Conservation (phyloP, 169 alveolate species). For the Babesia bovis region DNA sequence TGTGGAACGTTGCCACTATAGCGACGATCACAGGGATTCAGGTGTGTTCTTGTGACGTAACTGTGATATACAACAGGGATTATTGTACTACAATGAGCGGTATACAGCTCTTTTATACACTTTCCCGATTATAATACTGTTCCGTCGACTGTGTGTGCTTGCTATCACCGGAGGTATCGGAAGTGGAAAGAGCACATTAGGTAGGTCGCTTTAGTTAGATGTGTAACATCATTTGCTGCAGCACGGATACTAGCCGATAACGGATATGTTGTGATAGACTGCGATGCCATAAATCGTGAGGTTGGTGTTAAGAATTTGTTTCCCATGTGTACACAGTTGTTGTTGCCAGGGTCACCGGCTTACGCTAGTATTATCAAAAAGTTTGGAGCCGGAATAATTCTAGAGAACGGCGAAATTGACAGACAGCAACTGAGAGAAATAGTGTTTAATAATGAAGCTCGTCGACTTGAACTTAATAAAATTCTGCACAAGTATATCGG, state of each 20-base stretch:
- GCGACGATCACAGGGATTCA: neutral
- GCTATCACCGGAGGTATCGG: conserved; percentile 82
- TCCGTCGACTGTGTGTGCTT: conserved; percentile 71
- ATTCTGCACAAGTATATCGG: conserved; percentile 73
- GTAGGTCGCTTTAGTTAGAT: conserved; percentile 39
- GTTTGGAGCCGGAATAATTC: conserved; percentile 73
- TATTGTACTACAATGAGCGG: conserved; percentile 35
- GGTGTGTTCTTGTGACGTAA: neutral
- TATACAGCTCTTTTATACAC: conserved; percentile 51
- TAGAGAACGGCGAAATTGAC: conserved; percentile 70
- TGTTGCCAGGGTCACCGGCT: conserved; percentile 71
- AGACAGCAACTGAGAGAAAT: conserved; percentile 72
- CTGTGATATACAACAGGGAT: conserved; percentile 25
- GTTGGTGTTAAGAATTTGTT: conserved; percentile 24
- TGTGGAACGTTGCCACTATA: neutral
- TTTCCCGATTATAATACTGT: conserved; percentile 54
- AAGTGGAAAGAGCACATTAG: conserved; percentile 76
- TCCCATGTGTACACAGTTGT: conserved; percentile 60
- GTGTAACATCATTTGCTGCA: neutral
- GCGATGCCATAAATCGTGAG: conserved; percentile 71
- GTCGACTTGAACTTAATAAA: conserved; percentile 68
- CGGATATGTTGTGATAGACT: conserved; percentile 43
- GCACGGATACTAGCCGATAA: conserved; percentile 22
- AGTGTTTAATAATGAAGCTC: conserved; percentile 71
- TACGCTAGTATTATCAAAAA: conserved; percentile 68